A percentile compares a stretch with the other conserved stretches of the same genome.
These are phyloP conservation scores for Lactarius hatsudake DNA, from an alignment of 768 basidiomycete genomes.

Conservation along the genomic window DNA sequence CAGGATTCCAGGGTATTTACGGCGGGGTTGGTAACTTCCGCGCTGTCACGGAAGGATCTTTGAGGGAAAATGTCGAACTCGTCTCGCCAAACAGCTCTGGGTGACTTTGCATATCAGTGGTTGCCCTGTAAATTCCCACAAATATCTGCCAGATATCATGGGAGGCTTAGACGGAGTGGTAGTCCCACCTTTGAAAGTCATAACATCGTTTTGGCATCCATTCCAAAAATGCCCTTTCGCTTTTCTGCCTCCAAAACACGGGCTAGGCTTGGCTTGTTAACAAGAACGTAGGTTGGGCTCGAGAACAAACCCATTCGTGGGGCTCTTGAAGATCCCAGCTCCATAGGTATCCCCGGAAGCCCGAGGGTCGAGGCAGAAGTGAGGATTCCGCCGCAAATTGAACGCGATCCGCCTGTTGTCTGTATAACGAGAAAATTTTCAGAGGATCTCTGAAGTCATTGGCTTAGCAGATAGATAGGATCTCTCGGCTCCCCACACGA, in stretches of 20 bases:
- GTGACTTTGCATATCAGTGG: not conserved
- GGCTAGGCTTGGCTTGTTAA: not conserved
- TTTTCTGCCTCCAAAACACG: not conserved
- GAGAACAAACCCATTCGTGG: not conserved
- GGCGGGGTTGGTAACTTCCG: not conserved
- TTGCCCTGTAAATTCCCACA: not conserved
- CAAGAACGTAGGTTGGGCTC: constrained; percentile 4
- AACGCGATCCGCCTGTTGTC: not conserved
- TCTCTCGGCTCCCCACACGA: not conserved
- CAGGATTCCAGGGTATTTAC: not conserved
- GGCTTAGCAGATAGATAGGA: not conserved
- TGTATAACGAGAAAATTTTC: constrained; percentile 4
- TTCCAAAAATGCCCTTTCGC: not conserved
- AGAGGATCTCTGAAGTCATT: constrained; percentile 1
- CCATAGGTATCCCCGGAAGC: not conserved
- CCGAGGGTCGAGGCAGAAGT: not conserved
- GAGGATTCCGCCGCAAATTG: constrained; percentile 3
- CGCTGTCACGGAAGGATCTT: not conserved
- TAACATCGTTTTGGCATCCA: not conserved
- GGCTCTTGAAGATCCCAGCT: not conserved
- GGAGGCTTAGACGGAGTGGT: not conserved
- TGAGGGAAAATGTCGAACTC: not conserved
- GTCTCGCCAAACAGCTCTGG: not conserved
- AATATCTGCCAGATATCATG: not conserved
- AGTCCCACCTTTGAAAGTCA: constrained; percentile 1